Conservation (phyloP, 148 eudicot species). For the Rhododendron williamsianum region DNA sequence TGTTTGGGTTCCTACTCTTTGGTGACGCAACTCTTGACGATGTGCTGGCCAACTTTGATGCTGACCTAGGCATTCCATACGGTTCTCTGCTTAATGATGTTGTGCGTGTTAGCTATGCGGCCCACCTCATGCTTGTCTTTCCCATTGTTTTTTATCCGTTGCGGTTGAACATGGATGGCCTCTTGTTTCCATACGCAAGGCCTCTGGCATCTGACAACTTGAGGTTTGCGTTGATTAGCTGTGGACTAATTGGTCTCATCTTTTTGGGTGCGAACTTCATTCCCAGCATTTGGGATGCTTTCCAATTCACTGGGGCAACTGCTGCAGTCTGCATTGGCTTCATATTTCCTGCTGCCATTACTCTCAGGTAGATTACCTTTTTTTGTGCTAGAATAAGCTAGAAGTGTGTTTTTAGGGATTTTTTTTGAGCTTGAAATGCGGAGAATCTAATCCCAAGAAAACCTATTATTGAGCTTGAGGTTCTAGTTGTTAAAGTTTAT, state of each 20-base stretch:
- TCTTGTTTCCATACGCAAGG: slow-evolving; percentile 58
- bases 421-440: neutral
- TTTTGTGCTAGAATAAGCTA: neutral
- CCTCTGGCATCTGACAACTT: slow-evolving; percentile 54
- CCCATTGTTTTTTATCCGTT: slow-evolving; percentile 84
- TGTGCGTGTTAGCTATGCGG: slow-evolving; percentile 90
- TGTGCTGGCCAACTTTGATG: slow-evolving; percentile 79
- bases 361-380: slow-evolving; percentile 54
- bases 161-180: slow-evolving; percentile 76
- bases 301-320: slow-evolving; percentile 96
- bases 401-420: neutral
- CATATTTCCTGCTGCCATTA: slow-evolving; percentile 83
- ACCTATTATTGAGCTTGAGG: too few species aligned
- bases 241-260: slow-evolving; percentile 50
- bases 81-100: slow-evolving; percentile 63
- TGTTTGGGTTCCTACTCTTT: slow-evolving; percentile 84
- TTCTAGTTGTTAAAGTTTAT: neutral
- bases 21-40: slow-evolving; percentile 87
- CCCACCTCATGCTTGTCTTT: slow-evolving; percentile 84
- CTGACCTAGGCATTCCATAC: slow-evolving; percentile 76
- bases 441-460: neutral
- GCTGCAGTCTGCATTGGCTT: slow-evolving; percentile 84
- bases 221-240: slow-evolving; percentile 51
- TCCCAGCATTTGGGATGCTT: slow-evolving; percentile 95
- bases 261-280: slow-evolving; percentile 78